phyloP scores from a whole-genome alignment of 106 monocot species.

The Narthecium ossifragum region DNA sequence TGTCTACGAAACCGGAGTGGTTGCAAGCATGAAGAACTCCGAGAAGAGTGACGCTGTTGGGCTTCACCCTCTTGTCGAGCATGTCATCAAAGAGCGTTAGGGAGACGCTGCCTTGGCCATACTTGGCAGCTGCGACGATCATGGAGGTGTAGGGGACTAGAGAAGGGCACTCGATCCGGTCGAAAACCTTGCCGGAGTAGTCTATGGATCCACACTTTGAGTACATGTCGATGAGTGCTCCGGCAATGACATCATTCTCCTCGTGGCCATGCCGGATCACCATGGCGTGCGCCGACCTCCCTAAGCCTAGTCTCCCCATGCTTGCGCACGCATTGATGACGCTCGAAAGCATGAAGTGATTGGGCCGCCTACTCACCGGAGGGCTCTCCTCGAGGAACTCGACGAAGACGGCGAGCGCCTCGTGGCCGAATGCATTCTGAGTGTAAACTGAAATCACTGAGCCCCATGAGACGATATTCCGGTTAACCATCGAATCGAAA shows the following conservation, averaged over 20 bases:
- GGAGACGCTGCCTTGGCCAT: constrained; percentile 28
- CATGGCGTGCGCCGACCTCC: constrained; percentile 48
- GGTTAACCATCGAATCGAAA: constrained; percentile 40
- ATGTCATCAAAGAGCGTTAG: constrained; percentile 56
- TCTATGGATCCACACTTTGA: constrained; percentile 70
- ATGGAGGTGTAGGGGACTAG: constrained; percentile 61
- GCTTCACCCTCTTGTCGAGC: constrained; percentile 35
- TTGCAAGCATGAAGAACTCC: constrained; percentile 77
- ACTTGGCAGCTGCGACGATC: constrained; percentile 58
- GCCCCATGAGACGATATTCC: constrained; percentile 63
- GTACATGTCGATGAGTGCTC: constrained; percentile 86
- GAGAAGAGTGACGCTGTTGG: constrained; percentile 65
- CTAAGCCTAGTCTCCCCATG: constrained; percentile 45
- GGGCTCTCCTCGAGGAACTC: constrained; percentile 22
- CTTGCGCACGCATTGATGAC: constrained; percentile 59
- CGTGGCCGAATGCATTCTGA: constrained; percentile 41
- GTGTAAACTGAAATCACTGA: constrained; percentile 61
- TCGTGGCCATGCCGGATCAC: constrained; percentile 32
- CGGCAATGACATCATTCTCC: constrained; percentile 49
- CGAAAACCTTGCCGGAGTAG: constrained; percentile 50
- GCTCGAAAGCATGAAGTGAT: constrained; percentile 78
- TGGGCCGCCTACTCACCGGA: constrained; percentile 16
- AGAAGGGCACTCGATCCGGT: constrained; percentile 27
- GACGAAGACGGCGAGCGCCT: constrained; percentile 46
- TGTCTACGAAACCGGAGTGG: constrained; percentile 63